Evolutionary conservation across 495 filamentous ascomycete genomes (phyloP).

Genomic region (Aspergillus avenaceus): DNA sequence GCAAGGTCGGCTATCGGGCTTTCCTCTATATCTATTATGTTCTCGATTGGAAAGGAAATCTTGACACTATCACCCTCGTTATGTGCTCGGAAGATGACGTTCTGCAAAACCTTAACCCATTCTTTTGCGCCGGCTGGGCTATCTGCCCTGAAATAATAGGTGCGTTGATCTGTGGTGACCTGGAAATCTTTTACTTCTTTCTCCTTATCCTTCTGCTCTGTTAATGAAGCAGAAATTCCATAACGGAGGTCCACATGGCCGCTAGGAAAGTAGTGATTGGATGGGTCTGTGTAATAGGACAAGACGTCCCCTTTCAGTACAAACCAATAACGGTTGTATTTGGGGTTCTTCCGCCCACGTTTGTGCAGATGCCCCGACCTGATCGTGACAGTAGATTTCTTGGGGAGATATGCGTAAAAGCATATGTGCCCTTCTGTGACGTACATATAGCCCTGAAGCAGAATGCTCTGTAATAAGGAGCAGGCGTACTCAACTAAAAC

Average conservation of each 20-base stretch:
- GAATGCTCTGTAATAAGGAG: slow-evolving; percentile 86
- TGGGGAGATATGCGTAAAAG: slow-evolving; percentile 94
- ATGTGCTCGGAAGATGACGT: slow-evolving; percentile 91
- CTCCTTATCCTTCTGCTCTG: slow-evolving; percentile 63
- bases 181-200: slow-evolving; percentile 70
- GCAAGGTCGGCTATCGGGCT: slow-evolving; percentile 88
- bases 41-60: slow-evolving; percentile 83
- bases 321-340: slow-evolving; percentile 95
- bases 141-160: slow-evolving; percentile 86
- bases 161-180: slow-evolving; percentile 76
- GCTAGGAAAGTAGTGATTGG: slow-evolving; percentile 85
- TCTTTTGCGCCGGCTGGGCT: slow-evolving; percentile 86
- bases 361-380: slow-evolving; percentile 91
- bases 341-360: slow-evolving; percentile 83
- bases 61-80: slow-evolving; percentile 98
- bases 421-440: slow-evolving; percentile 91
- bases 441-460: slow-evolving; percentile 95
- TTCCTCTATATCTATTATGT: slow-evolving; percentile 89
- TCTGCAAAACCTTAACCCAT: slow-evolving; percentile 93
- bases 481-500: slow-evolving; percentile 91
- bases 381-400: slow-evolving; percentile 72
- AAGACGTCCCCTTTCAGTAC: slow-evolving; percentile 90
- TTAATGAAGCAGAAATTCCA: slow-evolving; percentile 76
- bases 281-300: slow-evolving; percentile 83
- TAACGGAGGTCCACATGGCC: slow-evolving; percentile 92